These are phyloP conservation scores for Suillus fuscotomentosus DNA, from an alignment of 768 basidiomycete genomes.

Conservation along the genomic window DNA sequence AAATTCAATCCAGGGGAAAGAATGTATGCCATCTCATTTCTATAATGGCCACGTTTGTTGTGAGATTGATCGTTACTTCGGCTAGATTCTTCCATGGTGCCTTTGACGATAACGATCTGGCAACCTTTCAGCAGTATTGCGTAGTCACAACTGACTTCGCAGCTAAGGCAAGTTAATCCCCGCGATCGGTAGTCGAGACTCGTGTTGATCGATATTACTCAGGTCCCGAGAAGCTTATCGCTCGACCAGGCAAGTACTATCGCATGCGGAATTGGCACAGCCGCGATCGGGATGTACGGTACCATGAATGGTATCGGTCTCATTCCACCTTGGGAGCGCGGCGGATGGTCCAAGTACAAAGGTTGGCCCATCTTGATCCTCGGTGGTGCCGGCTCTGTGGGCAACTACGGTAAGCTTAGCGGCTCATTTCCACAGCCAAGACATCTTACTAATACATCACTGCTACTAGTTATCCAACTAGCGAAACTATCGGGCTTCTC, in stretches of 20 bases:
- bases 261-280: slow-evolving; percentile 48
- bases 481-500: slow-evolving; percentile 41
- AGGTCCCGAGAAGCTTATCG: slow-evolving; percentile 47
- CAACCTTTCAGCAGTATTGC: slow-evolving; percentile 46
- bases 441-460: slow-evolving; percentile 11
- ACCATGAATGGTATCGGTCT: slow-evolving; percentile 40
- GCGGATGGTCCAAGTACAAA: slow-evolving; percentile 38
- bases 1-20: slow-evolving; percentile 50
- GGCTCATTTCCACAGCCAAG: slow-evolving; percentile 8
- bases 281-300: slow-evolving; percentile 49
- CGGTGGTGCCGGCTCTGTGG: slow-evolving; percentile 49
- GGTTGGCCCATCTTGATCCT: slow-evolving; percentile 46
- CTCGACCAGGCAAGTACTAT: slow-evolving; percentile 51
- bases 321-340: slow-evolving; percentile 35
- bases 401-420: slow-evolving; percentile 43
- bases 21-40: slow-evolving; percentile 38
- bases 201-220: not conserved
- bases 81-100: slow-evolving; percentile 41
- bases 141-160: slow-evolving; percentile 39
- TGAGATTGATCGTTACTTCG: slow-evolving; percentile 22
- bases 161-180: slow-evolving; percentile 33
- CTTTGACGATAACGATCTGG: slow-evolving; percentile 35
- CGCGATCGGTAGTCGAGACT: not conserved
- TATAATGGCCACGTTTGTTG: slow-evolving; percentile 4
- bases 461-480: slow-evolving; percentile 35